Conservation (phyloP, 495 filamentous ascomycete genomes). For the Chaetomidium leptoderma region DNA sequence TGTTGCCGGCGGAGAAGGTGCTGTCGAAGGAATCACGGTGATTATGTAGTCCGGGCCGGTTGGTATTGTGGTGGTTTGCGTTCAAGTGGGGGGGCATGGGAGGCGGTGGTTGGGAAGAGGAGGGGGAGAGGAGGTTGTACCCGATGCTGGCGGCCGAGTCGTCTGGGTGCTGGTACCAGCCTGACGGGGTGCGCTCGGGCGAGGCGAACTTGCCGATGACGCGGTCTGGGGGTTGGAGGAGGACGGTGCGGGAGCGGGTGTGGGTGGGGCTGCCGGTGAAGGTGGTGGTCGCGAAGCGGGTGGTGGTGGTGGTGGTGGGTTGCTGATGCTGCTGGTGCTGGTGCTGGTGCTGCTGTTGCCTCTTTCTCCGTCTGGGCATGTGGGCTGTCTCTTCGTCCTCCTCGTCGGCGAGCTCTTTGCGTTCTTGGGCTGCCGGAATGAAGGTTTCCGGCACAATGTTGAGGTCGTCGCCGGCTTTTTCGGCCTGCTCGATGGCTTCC, state of each 20-base stretch:
- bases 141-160: constrained; percentile 54
- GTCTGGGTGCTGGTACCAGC: constrained; percentile 60
- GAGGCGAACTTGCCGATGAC: constrained; percentile 70
- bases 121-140: background rate
- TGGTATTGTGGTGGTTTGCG: background rate
- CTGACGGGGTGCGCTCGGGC: constrained; percentile 54
- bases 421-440: constrained; percentile 60
- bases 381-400: constrained; percentile 28
- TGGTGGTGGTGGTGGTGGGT: constrained; percentile 27
- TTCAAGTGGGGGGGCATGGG: background rate
- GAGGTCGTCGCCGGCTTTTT: constrained; percentile 78
- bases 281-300: background rate
- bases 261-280: constrained; percentile 3
- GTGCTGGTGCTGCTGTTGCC: constrained; percentile 15
- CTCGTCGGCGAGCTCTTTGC: constrained; percentile 4
- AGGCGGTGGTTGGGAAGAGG: constrained; percentile 19
- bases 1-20: constrained; percentile 44
- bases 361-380: constrained; percentile 36
- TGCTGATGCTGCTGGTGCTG: background rate
- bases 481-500: constrained; percentile 77
- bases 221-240: constrained; percentile 67
- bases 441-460: constrained; percentile 91
- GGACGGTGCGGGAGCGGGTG: constrained; percentile 38
- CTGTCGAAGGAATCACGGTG: constrained; percentile 70
- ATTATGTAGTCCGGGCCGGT: constrained; percentile 26